Conservation (phyloP, 495 filamentous ascomycete species). For the Podospora conica region DNA sequence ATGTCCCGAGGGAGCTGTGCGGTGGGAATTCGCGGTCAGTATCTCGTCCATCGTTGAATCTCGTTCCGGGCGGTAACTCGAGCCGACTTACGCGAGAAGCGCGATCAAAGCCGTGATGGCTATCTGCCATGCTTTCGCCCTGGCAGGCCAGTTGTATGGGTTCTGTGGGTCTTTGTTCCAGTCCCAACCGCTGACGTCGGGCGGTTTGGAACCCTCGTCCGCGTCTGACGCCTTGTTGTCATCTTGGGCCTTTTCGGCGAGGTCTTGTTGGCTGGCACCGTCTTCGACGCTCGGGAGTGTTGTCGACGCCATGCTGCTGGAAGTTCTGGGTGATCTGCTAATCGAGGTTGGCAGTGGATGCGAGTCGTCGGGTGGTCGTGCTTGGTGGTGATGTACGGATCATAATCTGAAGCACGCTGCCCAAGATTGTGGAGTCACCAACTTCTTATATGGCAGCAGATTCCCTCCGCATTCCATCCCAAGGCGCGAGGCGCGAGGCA, state of each 20-base stretch:
- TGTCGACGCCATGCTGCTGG: not conserved
- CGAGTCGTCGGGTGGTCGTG: not conserved
- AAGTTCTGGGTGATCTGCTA: not conserved
- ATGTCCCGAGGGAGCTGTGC: constrained; percentile 46
- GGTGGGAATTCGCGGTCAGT: not conserved
- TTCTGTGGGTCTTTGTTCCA: constrained; percentile 52
- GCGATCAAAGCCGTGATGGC: constrained; percentile 41
- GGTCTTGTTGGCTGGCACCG: not conserved
- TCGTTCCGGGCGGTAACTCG: not conserved
- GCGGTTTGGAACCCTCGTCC: not conserved
- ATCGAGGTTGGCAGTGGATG: not conserved
- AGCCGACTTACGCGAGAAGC: constrained; percentile 34
- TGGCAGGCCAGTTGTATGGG: constrained; percentile 54
- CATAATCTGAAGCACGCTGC: not conserved
- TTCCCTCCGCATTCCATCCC: not conserved
- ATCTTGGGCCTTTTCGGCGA: not conserved
- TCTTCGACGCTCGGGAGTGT: not conserved
- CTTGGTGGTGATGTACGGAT: not conserved
- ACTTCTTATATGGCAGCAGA: not conserved
- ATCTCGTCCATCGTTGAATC: not conserved
- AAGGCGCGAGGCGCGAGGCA: not conserved
- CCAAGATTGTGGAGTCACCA: not conserved
- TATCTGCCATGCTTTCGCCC: constrained; percentile 43
- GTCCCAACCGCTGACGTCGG: not conserved
- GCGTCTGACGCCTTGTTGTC: not conserved